Conservation (phyloP, 257 asterid species). For the Dorcoceras hygrometricum region DNA sequence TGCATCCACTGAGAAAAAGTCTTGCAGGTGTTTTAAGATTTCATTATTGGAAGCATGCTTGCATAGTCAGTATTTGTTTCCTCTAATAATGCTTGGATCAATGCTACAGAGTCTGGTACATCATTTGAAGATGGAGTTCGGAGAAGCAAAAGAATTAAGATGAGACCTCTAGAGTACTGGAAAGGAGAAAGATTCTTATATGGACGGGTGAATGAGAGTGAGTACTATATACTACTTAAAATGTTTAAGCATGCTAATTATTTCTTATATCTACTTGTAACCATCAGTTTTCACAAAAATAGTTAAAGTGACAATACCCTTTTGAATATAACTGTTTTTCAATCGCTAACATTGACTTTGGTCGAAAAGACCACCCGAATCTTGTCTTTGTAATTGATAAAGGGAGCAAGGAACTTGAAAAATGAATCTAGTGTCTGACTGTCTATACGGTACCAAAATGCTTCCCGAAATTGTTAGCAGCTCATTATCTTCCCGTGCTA, state of each 20-base stretch:
- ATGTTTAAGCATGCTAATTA: background rate
- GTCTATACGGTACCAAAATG: too few species aligned
- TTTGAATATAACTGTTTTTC: background rate
- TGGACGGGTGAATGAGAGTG: constrained; percentile 65
- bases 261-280: background rate
- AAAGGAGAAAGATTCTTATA: constrained; percentile 80
- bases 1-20: constrained; percentile 63
- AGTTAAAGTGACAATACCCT: background rate
- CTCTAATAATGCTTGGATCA: constrained; percentile 24
- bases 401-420: background rate
- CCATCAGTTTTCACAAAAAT: background rate
- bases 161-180: constrained; percentile 88
- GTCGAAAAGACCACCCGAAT: background rate
- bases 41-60: constrained; percentile 8
- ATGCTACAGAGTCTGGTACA: constrained; percentile 72
- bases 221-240: constrained; percentile 31
- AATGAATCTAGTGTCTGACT: too few species aligned
- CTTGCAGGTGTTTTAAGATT: constrained; percentile 65
- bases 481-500: too few species aligned
- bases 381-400: background rate
- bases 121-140: constrained; percentile 69
- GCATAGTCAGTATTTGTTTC: constrained; percentile 15
- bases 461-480: background rate
- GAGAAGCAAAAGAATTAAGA: constrained; percentile 79
- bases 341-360: background rate